phyloP scores from a whole-genome alignment of 2,329 filamentous ascomycete species.

The Penicillium sp. region DNA sequence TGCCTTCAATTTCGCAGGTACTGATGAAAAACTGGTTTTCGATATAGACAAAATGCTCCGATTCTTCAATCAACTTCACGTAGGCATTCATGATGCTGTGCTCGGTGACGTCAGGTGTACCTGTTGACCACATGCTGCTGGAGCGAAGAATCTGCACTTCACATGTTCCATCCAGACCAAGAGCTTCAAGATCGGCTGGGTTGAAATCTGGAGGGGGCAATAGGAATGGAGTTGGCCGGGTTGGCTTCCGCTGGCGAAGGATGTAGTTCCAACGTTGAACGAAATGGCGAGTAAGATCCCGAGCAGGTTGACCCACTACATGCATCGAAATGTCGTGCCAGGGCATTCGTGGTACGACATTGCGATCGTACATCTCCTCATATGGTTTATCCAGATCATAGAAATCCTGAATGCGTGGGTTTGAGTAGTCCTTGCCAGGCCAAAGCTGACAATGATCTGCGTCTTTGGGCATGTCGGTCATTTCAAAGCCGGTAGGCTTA shows the following conservation, averaged over 20 bases:
- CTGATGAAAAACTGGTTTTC: conserved; percentile 99
- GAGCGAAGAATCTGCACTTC: conserved; percentile 95
- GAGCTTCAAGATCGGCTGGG: conserved; percentile 75
- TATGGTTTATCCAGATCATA: conserved; percentile 90
- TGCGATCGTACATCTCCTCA: conserved; percentile 97
- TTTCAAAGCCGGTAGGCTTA: conserved; percentile 90
- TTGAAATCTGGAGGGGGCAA: conserved; percentile 92
- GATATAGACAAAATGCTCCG: conserved; percentile 96
- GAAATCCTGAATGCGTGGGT: conserved; percentile 92
- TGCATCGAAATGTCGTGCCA: conserved; percentile 99
- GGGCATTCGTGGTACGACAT: conserved; percentile 85
- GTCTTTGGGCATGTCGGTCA: conserved; percentile 72
- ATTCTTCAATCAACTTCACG: conserved; percentile 88
- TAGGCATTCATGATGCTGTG: conserved; percentile 96
- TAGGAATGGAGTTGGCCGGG: conserved; percentile 86
- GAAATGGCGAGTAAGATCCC: conserved; percentile 92
- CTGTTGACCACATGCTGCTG: conserved; percentile 85
- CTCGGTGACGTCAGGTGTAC: conserved; percentile 77
- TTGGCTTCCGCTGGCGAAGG: conserved; percentile 85
- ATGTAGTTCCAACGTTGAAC: conserved; percentile 98
- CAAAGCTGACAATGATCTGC: conserved; percentile 91
- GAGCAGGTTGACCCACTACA: conserved; percentile 89
- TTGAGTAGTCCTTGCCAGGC: conserved; percentile 98
- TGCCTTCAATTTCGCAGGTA: conserved; percentile 81
- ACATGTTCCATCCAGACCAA: conserved; percentile 89